These are phyloP conservation scores for Haplosporangium sp. DNA, from an alignment of 371 early-diverging fungal species.

Conservation along the genomic window DNA sequence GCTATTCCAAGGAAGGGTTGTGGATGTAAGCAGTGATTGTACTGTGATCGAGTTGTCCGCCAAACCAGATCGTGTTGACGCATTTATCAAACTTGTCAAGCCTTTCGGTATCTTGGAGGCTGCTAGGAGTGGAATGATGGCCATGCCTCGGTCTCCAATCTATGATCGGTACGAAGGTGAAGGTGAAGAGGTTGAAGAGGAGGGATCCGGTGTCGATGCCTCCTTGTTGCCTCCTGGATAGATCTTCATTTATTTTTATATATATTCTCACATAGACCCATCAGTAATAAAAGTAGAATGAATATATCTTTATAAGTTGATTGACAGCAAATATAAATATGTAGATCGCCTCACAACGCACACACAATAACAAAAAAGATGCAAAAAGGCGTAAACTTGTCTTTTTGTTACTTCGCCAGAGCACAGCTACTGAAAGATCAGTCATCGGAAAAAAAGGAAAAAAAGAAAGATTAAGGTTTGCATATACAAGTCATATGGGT, in stretches of 20 bases:
- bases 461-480: neutral
- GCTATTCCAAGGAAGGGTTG: conserved; percentile 89
- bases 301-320: neutral
- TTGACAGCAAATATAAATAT: neutral
- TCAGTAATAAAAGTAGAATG: neutral
- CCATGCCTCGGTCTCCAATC: conserved; percentile 91
- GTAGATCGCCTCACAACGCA: neutral
- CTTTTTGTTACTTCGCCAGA: neutral
- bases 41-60: conserved; percentile 90
- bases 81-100: conserved; percentile 91
- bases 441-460: conserved; percentile 1
- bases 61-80: conserved; percentile 87
- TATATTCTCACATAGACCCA: neutral
- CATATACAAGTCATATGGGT: conserved; percentile 21
- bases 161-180: conserved; percentile 76
- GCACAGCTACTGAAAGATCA: neutral
- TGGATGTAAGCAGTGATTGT: conserved; percentile 88
- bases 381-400: neutral
- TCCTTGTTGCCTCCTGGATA: conserved; percentile 94
- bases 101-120: conserved; percentile 97
- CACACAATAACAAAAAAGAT: no score
- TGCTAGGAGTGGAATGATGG: conserved; percentile 94
- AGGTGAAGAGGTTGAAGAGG: conserved; percentile 62
- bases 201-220: conserved; percentile 78
- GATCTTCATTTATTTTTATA: conserved; percentile 23